These are phyloP conservation scores for Zygosaccharomyces bisporus DNA, from an alignment of 805 yeast genomes.

Conservation along the genomic window DNA sequence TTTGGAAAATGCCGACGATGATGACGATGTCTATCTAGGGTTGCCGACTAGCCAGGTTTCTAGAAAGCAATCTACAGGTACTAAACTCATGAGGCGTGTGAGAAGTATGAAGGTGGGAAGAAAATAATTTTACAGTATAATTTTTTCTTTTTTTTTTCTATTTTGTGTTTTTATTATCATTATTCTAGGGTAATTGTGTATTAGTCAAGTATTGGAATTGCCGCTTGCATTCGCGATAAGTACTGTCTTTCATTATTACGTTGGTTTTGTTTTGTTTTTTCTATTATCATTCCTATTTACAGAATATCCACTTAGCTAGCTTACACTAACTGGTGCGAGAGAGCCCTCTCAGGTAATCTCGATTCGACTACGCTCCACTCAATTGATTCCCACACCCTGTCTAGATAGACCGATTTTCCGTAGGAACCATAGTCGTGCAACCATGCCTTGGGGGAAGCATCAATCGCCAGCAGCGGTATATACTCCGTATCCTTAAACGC, in stretches of 20 bases:
- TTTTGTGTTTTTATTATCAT: neutral
- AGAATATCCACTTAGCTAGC: neutral
- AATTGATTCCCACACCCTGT: conserved; percentile 63
- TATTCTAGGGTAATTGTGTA: neutral
- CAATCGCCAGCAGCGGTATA: conserved; percentile 65
- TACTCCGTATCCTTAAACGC: conserved; percentile 29
- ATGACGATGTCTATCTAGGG: conserved; percentile 33
- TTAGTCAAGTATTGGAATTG: neutral
- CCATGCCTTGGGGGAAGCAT: conserved; percentile 68
- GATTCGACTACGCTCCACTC: conserved; percentile 66
- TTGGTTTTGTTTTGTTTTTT: neutral
- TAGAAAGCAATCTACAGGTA: conserved; percentile 39
- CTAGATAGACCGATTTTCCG: conserved; percentile 62
- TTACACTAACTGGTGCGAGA: conserved; percentile 9
- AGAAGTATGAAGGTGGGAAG: conserved; percentile 80
- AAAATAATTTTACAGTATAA: conserved; percentile 18
- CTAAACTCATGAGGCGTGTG: conserved; percentile 74
- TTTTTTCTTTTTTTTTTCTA: neutral
- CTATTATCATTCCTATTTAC: neutral
- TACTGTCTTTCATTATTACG: too few species aligned
- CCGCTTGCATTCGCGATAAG: too few species aligned
- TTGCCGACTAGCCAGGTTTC: conserved; percentile 25
- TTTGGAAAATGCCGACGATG: conserved; percentile 22
- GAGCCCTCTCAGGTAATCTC: conserved; percentile 36
- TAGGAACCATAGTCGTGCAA: conserved; percentile 72